Conservation (phyloP, 2,329 filamentous ascomycete species). For the Botrytis squamosa region DNA sequence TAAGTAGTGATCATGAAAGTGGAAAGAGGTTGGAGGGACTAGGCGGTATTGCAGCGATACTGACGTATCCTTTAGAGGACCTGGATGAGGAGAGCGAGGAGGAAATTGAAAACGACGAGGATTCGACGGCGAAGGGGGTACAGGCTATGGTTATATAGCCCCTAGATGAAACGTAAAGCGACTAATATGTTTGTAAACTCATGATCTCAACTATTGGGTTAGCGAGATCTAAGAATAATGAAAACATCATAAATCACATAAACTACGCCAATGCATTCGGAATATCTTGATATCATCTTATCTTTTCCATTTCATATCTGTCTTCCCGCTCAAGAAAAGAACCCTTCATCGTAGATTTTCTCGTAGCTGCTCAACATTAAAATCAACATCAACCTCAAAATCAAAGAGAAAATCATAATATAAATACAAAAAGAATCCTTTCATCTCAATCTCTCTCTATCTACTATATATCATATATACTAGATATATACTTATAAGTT, state of each 20-base stretch:
- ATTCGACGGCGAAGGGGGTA: not conserved
- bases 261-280: not conserved
- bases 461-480: too few species aligned
- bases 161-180: too few species aligned
- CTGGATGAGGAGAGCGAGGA: slow-evolving; percentile 66
- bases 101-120: not conserved
- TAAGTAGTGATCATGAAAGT: slow-evolving; percentile 93
- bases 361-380: too few species aligned
- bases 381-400: not conserved
- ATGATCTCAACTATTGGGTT: not conserved
- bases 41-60: slow-evolving; percentile 83
- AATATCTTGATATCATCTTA: not conserved
- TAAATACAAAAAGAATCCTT: not conserved
- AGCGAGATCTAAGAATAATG: not conserved
- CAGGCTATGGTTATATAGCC: slow-evolving; percentile 16
- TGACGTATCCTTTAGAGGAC: slow-evolving; percentile 85
- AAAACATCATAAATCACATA: not conserved
- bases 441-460: not conserved
- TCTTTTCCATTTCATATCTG: not conserved
- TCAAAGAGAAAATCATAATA: not conserved
- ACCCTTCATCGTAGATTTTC: accelerated
- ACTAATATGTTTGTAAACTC: not conserved
- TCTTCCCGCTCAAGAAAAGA: not conserved
- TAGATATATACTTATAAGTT: too few species aligned
- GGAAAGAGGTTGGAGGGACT: slow-evolving; percentile 79